A percentile compares a stretch with the other conserved stretches of the same genome.
phyloP scores from a whole-genome alignment of 768 basidiomycete genomes.

The Trametes villosa region DNA sequence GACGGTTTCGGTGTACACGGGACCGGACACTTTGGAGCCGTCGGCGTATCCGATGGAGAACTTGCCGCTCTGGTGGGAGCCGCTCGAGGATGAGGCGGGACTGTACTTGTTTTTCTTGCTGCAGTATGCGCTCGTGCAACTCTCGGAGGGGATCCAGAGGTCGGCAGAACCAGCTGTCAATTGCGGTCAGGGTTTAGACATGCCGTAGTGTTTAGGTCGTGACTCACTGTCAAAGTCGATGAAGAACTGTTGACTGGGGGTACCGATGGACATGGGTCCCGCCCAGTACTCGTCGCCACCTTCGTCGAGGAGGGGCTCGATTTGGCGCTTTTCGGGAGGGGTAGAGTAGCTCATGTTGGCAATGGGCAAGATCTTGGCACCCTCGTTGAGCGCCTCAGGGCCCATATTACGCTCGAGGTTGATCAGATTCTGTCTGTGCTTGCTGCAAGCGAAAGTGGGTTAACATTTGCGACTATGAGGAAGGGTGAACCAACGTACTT shows the following conservation, averaged over 20 bases:
- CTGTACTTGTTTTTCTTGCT: constrained; percentile 32
- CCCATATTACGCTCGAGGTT: constrained; percentile 21
- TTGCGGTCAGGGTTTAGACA: not conserved
- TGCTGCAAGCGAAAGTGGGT: constrained; percentile 9
- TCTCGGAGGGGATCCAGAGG: constrained; percentile 25
- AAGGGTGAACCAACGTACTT: constrained; percentile 12
- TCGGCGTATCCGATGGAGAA: constrained; percentile 45
- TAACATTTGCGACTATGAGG: not conserved
- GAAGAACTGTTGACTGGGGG: constrained; percentile 39
- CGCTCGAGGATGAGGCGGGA: constrained; percentile 33
- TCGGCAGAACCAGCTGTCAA: constrained; percentile 23
- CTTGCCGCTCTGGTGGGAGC: constrained; percentile 20
- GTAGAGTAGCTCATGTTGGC: not conserved
- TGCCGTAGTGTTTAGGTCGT: too few relatives aligned
- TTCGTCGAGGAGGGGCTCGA: constrained; percentile 29
- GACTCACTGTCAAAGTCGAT: constrained; percentile 25
- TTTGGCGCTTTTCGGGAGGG: constrained; percentile 18
- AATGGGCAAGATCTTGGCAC: constrained; percentile 23
- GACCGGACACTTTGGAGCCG: constrained; percentile 39
- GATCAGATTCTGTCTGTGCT: constrained; percentile 26
- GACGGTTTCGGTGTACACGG: constrained; percentile 41
- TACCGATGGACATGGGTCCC: constrained; percentile 52
- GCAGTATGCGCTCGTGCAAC: constrained; percentile 21
- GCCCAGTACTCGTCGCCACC: constrained; percentile 40
- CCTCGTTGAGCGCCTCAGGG: constrained; percentile 17